These are phyloP conservation scores for Lactifluus piperatus DNA, from an alignment of 768 basidiomycete genomes.

Conservation along the genomic window DNA sequence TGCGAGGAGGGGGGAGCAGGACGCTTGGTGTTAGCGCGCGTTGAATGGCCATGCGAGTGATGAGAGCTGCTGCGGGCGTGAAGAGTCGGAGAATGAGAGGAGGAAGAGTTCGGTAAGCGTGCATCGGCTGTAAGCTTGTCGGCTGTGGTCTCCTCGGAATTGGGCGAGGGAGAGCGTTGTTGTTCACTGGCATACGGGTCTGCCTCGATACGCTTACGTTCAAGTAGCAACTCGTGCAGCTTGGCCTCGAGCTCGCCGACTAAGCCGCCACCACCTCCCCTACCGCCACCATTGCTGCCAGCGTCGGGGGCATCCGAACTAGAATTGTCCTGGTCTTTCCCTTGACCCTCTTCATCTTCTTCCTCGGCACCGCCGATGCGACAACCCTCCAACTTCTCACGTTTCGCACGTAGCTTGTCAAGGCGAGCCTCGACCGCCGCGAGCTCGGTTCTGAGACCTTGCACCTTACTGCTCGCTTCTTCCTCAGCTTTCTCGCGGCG, in stretches of 20 bases:
- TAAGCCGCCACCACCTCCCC: no score
- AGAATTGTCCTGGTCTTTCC: background rate
- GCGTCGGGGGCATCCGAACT: no score
- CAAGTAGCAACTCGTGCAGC: conserved; percentile 47
- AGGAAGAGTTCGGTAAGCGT: background rate
- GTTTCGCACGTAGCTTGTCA: conserved; percentile 57
- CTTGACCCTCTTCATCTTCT: background rate
- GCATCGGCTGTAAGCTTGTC: background rate
- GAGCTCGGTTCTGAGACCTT: conserved; percentile 33
- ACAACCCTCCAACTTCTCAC: conserved; percentile 51
- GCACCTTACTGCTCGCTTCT: conserved; percentile 34
- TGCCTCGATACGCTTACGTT: conserved; percentile 42
- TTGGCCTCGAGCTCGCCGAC: conserved; percentile 64
- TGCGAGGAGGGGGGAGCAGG: background rate
- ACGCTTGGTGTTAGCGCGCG: conserved; percentile 8
- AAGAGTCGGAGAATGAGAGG: background rate
- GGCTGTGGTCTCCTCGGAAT: background rate
- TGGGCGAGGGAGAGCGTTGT: conserved; percentile 4
- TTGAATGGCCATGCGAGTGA: background rate
- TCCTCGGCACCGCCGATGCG: conserved; percentile 12
- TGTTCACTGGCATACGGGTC: conserved; percentile 25
- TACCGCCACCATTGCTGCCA: no score
- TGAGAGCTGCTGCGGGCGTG: background rate
- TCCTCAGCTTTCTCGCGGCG: conserved; percentile 32
- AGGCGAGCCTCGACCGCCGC: conserved; percentile 38